Base-by-base conservation (phyloP, 495 filamentous ascomycete species). In the Aspergillus heteromorphus region DNA sequence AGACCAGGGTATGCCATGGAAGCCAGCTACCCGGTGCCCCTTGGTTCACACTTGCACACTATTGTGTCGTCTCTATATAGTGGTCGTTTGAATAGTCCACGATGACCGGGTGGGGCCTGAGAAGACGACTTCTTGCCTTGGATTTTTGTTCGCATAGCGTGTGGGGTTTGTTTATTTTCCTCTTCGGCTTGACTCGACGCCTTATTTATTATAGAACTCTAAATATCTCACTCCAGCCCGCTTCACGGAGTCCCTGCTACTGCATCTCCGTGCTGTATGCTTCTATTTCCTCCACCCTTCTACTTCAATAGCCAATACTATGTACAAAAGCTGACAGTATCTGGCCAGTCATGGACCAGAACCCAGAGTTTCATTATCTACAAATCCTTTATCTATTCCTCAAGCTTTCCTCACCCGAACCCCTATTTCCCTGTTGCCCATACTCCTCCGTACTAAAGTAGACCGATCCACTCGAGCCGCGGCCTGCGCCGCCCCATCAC, bases 131-230 rank as follows among this genome's bases (percentile, higher is more conserved):
- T 60, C 50, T 51, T 65, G 54, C 54, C 62, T 65, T 65, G 58
- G 59, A 61, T 65, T 71, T 68, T 64, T 67, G 60, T 65, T 72
- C 64, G 72, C 72, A 74, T 74, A 74, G 72, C 72, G 72, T 63
- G 62, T 65, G 72, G 66, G 70, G 70, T 74, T 69, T 34, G 53
- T 56, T 41, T 40, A 59, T 55, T 58, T 55, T 54, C 54, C 41
- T 51, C 43, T 55, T 54, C 31, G 16, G 29, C 40, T 20, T 51
- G 25, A 40, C 30, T 54, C 42, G 40, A 51, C 30, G 19, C 49
- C 36, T 53, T 45, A 61, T 54, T 51, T 47, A 61, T 54, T 47
- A 43, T 56, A 57, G 54, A 47, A 40, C 49, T 14, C 34, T 38
- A 38, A 38, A 38, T 38, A 38, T 55, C 29, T 43, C n/a, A 21